These are phyloP conservation scores for Coemansia sp. DNA, from an alignment of 192 early-diverging fungal species.

Conservation along the genomic window DNA sequence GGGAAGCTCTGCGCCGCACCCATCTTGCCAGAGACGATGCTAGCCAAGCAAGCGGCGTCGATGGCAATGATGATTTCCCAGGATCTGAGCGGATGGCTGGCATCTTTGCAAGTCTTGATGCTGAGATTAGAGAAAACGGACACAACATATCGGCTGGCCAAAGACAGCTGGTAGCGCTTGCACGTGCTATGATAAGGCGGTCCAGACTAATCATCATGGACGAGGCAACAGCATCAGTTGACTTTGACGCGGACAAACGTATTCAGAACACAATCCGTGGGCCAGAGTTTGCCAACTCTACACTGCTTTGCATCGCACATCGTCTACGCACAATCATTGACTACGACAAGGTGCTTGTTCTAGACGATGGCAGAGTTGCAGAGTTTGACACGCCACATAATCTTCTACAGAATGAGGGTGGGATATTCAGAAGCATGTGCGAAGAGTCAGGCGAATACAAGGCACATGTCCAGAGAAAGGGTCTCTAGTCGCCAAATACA, in stretches of 20 bases:
- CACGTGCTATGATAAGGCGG: conserved; percentile 65
- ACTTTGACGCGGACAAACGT: too few species aligned
- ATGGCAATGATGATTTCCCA: background rate
- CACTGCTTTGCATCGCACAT: conserved; percentile 81
- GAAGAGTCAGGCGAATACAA: too few species aligned
- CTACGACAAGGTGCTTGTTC: conserved; percentile 57
- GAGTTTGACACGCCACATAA: too few species aligned
- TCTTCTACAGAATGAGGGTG: too few species aligned
- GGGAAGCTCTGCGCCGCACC: conserved; percentile 73
- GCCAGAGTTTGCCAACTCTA: conserved; percentile 65
- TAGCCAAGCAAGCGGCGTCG: background rate
- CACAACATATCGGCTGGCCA: conserved; percentile 78
- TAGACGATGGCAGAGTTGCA: too few species aligned
- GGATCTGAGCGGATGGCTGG: background rate
- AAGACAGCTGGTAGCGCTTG: conserved; percentile 74
- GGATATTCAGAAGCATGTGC: too few species aligned
- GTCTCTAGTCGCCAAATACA: too few species aligned
- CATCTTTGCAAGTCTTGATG: conserved; percentile 54
- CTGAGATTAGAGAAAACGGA: conserved; percentile 80
- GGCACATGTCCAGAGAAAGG: too few species aligned
- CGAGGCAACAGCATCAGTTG: too few species aligned
- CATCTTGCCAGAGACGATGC: conserved; percentile 58
- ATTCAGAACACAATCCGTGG: conserved; percentile 31
- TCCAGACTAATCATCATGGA: too few species aligned
- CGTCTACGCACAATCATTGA: conserved; percentile 70